phyloP scores from a whole-genome alignment of 2,329 filamentous ascomycete genomes.

The Paracoccidioides lutzii region DNA sequence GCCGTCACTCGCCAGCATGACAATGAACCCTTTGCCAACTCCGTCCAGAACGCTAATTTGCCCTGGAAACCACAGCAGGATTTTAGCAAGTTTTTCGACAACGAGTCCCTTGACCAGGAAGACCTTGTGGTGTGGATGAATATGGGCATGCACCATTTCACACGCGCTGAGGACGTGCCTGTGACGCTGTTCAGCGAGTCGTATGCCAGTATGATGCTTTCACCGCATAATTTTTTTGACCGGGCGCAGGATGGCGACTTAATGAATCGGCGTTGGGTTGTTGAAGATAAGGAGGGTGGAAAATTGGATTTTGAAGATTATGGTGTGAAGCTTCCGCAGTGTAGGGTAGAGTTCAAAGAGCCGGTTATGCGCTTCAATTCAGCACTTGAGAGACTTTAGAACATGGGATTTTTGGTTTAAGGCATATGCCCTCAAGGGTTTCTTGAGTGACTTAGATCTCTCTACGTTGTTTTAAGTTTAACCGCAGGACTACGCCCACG shows the following conservation, averaged over 20 bases:
- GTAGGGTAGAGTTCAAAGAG: slow-evolving; percentile 11
- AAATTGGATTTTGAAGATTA: slow-evolving; percentile 20
- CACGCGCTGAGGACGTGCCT: slow-evolving; percentile 41
- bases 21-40: slow-evolving; percentile 9
- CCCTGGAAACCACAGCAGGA: slow-evolving; percentile 19
- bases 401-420: too few species aligned
- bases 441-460: too few species aligned
- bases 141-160: slow-evolving; percentile 46
- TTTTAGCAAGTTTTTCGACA: slow-evolving; percentile 34
- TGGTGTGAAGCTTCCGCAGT: slow-evolving; percentile 21
- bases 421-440: too few species aligned
- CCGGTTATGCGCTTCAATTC: slow-evolving; percentile 3
- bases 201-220: not conserved
- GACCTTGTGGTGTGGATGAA: slow-evolving; percentile 41
- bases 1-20: slow-evolving; percentile 28
- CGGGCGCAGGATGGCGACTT: slow-evolving; percentile 24
- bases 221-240: slow-evolving; percentile 10
- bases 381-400: not conserved
- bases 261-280: slow-evolving; percentile 24
- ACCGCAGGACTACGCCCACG: too few species aligned
- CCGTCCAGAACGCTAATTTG: slow-evolving; percentile 6
- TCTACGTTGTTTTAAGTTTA: too few species aligned
- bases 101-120: slow-evolving; percentile 30
- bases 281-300: slow-evolving; percentile 13
- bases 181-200: slow-evolving; percentile 33